These are phyloP conservation scores for Noccaea caerulescens DNA, from an alignment of 345 rosid genomes.

Conservation along the genomic window DNA sequence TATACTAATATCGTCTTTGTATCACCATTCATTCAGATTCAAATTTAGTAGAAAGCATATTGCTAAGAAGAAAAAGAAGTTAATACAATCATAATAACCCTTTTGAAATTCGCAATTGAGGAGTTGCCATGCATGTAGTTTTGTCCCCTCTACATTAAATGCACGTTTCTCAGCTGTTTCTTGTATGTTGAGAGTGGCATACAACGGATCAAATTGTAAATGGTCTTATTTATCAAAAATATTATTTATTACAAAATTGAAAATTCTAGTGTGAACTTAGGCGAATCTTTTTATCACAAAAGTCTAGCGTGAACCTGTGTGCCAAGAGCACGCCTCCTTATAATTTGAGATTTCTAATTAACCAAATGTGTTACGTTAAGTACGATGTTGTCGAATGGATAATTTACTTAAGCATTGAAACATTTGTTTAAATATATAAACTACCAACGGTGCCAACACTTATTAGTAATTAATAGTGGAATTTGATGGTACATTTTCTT, in stretches of 20 bases:
- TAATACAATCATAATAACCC: not conserved
- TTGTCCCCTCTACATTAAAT: conserved; percentile 9
- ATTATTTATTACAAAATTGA: not conserved
- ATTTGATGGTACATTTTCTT: not conserved
- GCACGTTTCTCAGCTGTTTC: conserved; percentile 17
- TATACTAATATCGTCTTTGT: not conserved
- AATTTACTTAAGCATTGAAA: not conserved
- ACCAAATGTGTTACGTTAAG: not conserved
- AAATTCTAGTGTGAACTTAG: too few relatives aligned
- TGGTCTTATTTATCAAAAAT: not conserved
- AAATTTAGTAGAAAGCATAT: not conserved
- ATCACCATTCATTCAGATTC: too few relatives aligned
- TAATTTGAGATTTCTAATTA: not conserved
- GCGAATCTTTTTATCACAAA: not conserved
- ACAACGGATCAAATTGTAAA: not conserved
- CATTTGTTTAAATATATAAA: not conserved
- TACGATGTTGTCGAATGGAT: not conserved
- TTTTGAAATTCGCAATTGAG: conserved; percentile 3
- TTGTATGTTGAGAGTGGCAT: not conserved
- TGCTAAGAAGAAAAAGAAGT: not conserved
- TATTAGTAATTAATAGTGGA: not conserved
- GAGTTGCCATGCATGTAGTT: conserved; percentile 11
- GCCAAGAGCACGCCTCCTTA: conserved; percentile 3
- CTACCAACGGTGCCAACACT: not conserved
- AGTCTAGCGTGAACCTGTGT: not conserved